phyloP scores from a whole-genome alignment of 768 basidiomycete genomes.

The Tephrocybe rancida region DNA sequence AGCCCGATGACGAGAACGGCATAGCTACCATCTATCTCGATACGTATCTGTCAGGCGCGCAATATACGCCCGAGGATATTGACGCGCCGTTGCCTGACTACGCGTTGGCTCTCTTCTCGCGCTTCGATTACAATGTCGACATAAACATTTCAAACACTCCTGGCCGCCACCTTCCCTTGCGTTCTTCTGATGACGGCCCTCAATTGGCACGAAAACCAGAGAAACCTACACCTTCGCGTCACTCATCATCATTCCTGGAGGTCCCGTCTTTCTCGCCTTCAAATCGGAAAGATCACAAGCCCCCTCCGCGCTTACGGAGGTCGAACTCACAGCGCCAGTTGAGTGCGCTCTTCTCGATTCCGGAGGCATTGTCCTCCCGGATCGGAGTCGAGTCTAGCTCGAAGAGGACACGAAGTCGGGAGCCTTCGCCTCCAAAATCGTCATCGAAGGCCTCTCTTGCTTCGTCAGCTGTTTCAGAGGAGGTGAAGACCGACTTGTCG shows the following conservation, averaged over 20 bases:
- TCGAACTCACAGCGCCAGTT: slow-evolving; percentile 6
- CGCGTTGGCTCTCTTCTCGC: slow-evolving; percentile 21
- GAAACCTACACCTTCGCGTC: background rate
- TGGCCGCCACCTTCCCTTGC: background rate
- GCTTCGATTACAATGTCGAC: slow-evolving; percentile 15
- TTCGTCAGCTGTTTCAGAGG: slow-evolving; percentile 5
- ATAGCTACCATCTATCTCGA: slow-evolving; percentile 19
- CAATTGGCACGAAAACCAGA: background rate
- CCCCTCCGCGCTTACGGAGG: slow-evolving; percentile 2
- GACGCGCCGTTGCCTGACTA: slow-evolving; percentile 20
- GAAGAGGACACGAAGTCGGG: background rate
- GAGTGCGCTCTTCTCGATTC: slow-evolving; percentile 10
- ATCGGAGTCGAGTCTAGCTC: slow-evolving; percentile 5
- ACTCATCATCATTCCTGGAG: slow-evolving; percentile 13
- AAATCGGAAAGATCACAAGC: background rate
- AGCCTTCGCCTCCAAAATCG: background rate
- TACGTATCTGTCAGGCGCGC: background rate
- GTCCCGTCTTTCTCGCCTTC: slow-evolving; percentile 8
- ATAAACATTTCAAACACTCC: slow-evolving; percentile 3
- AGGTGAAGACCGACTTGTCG: slow-evolving; percentile 5
- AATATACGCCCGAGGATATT: slow-evolving; percentile 10
- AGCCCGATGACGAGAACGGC: slow-evolving; percentile 10
- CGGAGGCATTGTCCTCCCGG: slow-evolving; percentile 18
- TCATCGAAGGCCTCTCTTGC: slow-evolving; percentile 2
- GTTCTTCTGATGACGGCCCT: background rate